Conservation (phyloP, 768 basidiomycete genomes). For the Kockovaella imperatae region DNA sequence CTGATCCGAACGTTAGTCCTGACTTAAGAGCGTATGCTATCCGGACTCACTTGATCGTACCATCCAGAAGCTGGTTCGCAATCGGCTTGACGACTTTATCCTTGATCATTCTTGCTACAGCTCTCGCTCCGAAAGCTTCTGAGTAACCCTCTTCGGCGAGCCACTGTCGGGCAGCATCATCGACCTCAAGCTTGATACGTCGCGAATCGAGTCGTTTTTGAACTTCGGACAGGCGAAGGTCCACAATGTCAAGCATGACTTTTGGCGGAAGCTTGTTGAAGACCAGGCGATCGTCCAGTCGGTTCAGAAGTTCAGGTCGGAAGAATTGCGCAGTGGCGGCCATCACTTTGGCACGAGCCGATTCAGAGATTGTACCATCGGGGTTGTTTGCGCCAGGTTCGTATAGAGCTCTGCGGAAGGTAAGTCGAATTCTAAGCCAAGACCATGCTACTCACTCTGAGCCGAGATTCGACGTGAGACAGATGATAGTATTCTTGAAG, state of each 20-base stretch:
- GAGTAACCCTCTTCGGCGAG: constrained; percentile 73
- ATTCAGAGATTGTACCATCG: constrained; percentile 58
- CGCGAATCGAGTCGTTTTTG: constrained; percentile 57
- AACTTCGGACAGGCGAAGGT: constrained; percentile 67
- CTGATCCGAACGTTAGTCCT: too few species aligned
- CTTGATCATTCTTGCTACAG: constrained; percentile 77
- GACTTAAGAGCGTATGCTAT: too few species aligned
- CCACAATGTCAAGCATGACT: constrained; percentile 71
- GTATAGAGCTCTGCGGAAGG: constrained; percentile 49
- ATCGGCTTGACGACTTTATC: constrained; percentile 74
- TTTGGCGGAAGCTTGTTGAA: constrained; percentile 78
- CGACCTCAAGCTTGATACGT: constrained; percentile 65
- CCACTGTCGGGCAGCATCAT: constrained; percentile 57
- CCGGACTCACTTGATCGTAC: constrained; percentile 65
- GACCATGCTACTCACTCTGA: constrained; percentile 20
- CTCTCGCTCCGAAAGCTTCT: constrained; percentile 74
- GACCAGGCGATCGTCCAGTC: constrained; percentile 58
- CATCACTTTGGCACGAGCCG: constrained; percentile 62
- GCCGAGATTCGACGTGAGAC: constrained; percentile 80
- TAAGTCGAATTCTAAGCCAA: constrained; percentile 29
- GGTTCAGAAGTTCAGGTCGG: constrained; percentile 82
- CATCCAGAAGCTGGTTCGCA: constrained; percentile 68
- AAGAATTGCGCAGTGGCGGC: constrained; percentile 70
- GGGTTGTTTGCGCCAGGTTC: constrained; percentile 57
- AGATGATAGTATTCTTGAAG: constrained; percentile 92